Evolutionary conservation across 2,329 filamentous ascomycete species (phyloP).

Genomic region (Anthostomella pinea): DNA sequence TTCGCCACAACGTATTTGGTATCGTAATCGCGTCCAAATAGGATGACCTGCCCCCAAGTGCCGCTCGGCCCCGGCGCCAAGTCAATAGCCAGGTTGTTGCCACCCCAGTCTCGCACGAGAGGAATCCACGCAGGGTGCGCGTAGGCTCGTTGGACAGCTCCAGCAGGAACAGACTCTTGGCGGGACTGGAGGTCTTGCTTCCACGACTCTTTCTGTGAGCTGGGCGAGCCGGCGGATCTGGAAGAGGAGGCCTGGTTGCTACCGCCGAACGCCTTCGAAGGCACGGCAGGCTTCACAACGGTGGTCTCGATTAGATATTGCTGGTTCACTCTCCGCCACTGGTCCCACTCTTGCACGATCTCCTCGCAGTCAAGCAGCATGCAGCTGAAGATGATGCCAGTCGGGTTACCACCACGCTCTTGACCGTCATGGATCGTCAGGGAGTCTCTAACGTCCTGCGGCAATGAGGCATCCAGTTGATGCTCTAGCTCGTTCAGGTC

Average conservation of each 20-base stretch:
- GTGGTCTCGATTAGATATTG: constrained; percentile 70
- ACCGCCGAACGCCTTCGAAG: constrained; percentile 70
- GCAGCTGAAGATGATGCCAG: constrained; percentile 86
- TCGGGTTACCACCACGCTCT: constrained; percentile 86
- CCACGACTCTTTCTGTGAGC: constrained; percentile 66
- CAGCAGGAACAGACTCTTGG: constrained; percentile 84
- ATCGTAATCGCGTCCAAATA: constrained; percentile 96
- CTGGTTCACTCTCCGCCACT: constrained; percentile 91
- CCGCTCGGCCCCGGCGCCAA: constrained; percentile 85
- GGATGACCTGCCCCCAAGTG: constrained; percentile 93
- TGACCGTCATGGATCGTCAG: constrained; percentile 93
- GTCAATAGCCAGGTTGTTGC: constrained; percentile 94
- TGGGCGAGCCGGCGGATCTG: constrained; percentile 48
- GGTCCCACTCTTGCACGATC: constrained; percentile 95
- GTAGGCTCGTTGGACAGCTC: constrained; percentile 87
- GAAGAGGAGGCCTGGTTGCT: constrained; percentile 68
- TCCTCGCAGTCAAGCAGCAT: constrained; percentile 99
- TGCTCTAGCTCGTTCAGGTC: constrained; percentile 97
- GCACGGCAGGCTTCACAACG: constrained; percentile 58
- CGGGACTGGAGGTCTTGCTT: constrained; percentile 77
- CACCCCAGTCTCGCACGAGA: constrained; percentile 94
- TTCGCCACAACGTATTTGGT: constrained; percentile 95
- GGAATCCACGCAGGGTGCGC: constrained; percentile 95
- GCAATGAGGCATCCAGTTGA: constrained; percentile 89
- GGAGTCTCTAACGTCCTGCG: constrained; percentile 90